Conservation (phyloP, 2,329 filamentous ascomycete species). For the Trichophaea hybrida region DNA sequence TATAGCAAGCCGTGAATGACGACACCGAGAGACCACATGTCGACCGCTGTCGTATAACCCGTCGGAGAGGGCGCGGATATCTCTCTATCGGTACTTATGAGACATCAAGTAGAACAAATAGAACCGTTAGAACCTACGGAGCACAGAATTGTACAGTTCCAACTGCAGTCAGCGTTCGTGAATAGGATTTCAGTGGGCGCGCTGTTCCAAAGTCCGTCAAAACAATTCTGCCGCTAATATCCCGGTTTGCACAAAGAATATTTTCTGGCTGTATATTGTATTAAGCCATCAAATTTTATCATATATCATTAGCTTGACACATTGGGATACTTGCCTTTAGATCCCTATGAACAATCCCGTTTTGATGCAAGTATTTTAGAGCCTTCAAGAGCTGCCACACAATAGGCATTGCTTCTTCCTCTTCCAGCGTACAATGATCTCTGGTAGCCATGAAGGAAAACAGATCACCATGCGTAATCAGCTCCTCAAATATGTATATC, state of each 20-base stretch:
- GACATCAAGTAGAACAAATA: not conserved
- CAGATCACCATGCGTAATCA: conserved; percentile 22
- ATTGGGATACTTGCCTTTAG: conserved; percentile 15
- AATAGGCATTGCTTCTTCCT: conserved; percentile 20
- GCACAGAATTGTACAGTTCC: conserved; percentile 22
- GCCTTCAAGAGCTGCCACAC: conserved; percentile 23
- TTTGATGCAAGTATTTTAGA: conserved; percentile 18
- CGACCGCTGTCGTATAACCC: conserved; percentile 15
- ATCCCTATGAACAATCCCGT: conserved; percentile 21
- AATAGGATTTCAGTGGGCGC: conserved; percentile 6
- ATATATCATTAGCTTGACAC: not conserved
- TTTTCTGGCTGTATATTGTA: conserved; percentile 19
- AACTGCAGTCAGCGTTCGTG: conserved; percentile 17
- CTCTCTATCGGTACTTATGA: not conserved
- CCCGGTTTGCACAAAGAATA: conserved; percentile 16
- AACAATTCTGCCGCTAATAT: conserved; percentile 15
- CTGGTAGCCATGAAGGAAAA: conserved; percentile 17
- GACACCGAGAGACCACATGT: conserved; percentile 21
- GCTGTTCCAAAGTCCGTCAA: conserved; percentile 22
- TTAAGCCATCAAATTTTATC: not conserved
- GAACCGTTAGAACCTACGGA: conserved; percentile 4
- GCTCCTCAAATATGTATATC: conserved; percentile 24
- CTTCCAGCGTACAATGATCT: not conserved
- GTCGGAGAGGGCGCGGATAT: not conserved
- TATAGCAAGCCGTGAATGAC: conserved; percentile 19